These are phyloP conservation scores for Pythium guiyangense DNA, from an alignment of 352 stramenopile genomes.

Conservation along the genomic window DNA sequence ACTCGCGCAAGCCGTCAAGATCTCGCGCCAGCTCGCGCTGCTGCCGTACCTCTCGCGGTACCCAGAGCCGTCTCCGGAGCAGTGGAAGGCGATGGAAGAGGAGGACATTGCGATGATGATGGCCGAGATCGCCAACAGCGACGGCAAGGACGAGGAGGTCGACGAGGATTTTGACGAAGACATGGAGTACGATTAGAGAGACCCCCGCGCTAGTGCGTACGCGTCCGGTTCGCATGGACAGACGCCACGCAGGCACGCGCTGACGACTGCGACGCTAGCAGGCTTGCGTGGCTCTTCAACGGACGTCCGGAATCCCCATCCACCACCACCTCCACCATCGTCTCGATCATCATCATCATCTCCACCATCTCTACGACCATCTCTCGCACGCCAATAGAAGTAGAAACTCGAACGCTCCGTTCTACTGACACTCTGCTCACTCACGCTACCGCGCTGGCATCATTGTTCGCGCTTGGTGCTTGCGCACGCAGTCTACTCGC, in stretches of 20 bases:
- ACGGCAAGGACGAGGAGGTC: conserved; percentile 26
- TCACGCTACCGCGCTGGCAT: no score
- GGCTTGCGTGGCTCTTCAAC: no score
- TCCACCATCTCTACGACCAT: neutral
- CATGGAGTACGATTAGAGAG: conserved; percentile 57
- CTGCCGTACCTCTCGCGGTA: conserved; percentile 78
- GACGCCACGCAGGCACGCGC: conserved; percentile 11
- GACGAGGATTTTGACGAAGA: conserved; percentile 69
- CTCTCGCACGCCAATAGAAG: conserved; percentile 11
- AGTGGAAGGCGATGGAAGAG: conserved; percentile 80
- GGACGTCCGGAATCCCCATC: conserved; percentile 23
- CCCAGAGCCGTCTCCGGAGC: conserved; percentile 72
- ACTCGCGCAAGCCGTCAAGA: conserved; percentile 69
- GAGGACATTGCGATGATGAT: conserved; percentile 61
- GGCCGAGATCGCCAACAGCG: conserved; percentile 48
- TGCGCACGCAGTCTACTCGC: no score
- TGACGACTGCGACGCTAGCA: no score
- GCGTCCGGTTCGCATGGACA: no score
- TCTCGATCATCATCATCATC: no score
- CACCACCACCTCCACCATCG: conserved; percentile 19
- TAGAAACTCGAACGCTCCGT: conserved; percentile 14
- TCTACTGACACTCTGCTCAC: conserved; percentile 1
- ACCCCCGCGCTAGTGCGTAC: no score
- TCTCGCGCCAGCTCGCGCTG: conserved; percentile 71
- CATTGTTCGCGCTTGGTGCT: no score